A percentile compares a stretch with the other conserved stretches of the same genome.
phyloP scores from a whole-genome alignment of 2,329 filamentous ascomycete genomes.

The Fusarium nisikadoi region DNA sequence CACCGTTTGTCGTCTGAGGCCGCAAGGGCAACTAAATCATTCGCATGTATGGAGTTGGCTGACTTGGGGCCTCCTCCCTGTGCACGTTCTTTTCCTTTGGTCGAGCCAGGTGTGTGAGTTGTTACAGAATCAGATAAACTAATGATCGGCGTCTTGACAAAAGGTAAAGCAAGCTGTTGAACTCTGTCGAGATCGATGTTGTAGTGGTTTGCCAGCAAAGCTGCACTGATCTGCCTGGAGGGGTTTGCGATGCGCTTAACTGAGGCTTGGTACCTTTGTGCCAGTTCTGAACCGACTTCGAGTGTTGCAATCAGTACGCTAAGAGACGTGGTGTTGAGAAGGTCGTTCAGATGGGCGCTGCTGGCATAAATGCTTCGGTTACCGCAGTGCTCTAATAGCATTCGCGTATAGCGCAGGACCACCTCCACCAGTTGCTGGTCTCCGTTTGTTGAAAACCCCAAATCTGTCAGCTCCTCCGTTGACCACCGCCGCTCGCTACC shows the following conservation, averaged over 20 bases:
- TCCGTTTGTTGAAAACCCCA: conserved; percentile 78
- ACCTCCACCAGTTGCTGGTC: conserved; percentile 83
- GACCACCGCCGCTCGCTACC: conserved; percentile 60
- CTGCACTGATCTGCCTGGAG: conserved; percentile 73
- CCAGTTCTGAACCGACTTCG: conserved; percentile 84
- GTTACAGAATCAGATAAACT: conserved; percentile 63
- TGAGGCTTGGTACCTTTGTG: conserved; percentile 91
- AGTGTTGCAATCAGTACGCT: conserved; percentile 82
- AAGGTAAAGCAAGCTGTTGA: conserved; percentile 83
- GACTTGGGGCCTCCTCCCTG: conserved; percentile 55
- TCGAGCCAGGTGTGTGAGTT: conserved; percentile 64
- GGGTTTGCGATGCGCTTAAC: conserved; percentile 79
- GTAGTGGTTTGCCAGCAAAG: conserved; percentile 86
- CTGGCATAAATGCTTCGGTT: conserved; percentile 97
- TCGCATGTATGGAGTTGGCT: conserved; percentile 75
- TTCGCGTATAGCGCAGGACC: conserved; percentile 84
- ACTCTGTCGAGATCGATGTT: conserved; percentile 82
- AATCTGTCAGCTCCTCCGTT: conserved; percentile 59
- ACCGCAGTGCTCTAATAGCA: conserved; percentile 93
- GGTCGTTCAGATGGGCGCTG: conserved; percentile 86
- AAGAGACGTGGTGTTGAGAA: conserved; percentile 88
- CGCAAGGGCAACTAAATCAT: conserved; percentile 82
- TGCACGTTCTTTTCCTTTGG: conserved; percentile 81
- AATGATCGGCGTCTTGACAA: conserved; percentile 74
- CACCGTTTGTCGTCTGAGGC: conserved; percentile 69